phyloP scores from a whole-genome alignment of 2,329 filamentous ascomycete species.

The Fusarium sp. region DNA sequence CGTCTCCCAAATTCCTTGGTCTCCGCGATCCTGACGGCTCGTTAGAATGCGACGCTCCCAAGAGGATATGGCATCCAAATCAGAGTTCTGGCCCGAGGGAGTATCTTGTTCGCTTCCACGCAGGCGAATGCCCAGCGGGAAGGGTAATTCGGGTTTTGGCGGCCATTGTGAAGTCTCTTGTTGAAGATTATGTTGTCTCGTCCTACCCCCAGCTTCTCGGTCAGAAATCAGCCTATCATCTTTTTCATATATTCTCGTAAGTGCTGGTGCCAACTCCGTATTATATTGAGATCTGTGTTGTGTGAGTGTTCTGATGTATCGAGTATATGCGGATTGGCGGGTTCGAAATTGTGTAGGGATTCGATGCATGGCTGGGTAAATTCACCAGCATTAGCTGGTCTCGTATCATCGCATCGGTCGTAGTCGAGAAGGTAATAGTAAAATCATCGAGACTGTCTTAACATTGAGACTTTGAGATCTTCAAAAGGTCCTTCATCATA shows the following conservation, averaged over 20 bases:
- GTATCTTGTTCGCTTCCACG: neutral
- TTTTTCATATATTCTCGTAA: neutral
- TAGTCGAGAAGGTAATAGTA: neutral
- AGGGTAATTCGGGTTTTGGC: conserved; percentile 2
- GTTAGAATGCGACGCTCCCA: conserved; percentile 35
- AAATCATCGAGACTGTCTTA: conserved; percentile 7
- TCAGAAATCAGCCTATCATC: conserved; percentile 7
- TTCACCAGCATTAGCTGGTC: conserved; percentile 29
- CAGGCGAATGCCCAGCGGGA: conserved; percentile 17
- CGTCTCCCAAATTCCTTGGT: conserved; percentile 43
- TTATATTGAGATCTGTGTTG: conserved; percentile 9
- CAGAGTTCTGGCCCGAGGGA: neutral
- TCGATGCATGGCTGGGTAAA: conserved; percentile 46
- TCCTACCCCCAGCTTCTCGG: conserved; percentile 1
- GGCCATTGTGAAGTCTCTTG: conserved; percentile 32
- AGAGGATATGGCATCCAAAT: conserved; percentile 15
- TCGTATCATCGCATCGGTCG: conserved; percentile 38
- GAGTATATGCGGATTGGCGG: conserved; percentile 9
- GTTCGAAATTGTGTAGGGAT: conserved; percentile 30
- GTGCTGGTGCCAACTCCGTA: conserved; percentile 31
- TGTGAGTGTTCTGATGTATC: conserved; percentile 1
- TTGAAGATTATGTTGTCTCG: conserved; percentile 5
- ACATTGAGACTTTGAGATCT: neutral
- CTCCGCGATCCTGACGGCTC: conserved; percentile 32
- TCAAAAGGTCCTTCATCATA: conserved; percentile 1